Conservation (phyloP, 441 rosid species). For the Biscutella laevigata region DNA sequence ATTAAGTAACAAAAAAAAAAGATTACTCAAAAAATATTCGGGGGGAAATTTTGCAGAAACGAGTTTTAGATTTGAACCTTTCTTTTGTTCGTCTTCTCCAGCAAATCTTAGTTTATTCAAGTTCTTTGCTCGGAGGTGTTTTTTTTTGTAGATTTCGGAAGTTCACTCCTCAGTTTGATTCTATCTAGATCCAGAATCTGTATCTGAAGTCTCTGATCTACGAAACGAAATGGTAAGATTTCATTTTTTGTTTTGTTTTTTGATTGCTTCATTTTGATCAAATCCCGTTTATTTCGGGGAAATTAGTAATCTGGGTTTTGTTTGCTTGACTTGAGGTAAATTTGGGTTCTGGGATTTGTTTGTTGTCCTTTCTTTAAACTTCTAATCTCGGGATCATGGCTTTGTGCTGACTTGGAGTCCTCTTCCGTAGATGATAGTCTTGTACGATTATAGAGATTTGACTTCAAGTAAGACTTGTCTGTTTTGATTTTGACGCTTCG, state of each 20-base stretch:
- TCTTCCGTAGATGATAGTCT: slow-evolving; percentile 8
- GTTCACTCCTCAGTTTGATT: slow-evolving; percentile 23
- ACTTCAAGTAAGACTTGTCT: slow-evolving; percentile 21
- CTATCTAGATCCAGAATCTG: slow-evolving; percentile 55
- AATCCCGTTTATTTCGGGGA: background rate
- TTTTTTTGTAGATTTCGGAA: background rate
- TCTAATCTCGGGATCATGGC: slow-evolving; percentile 10
- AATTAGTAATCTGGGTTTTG: background rate
- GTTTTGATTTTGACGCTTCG: slow-evolving; percentile 19
- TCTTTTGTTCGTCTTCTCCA: slow-evolving; percentile 32
- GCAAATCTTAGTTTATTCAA: slow-evolving; percentile 28
- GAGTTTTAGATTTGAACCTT: slow-evolving; percentile 20
- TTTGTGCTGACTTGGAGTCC: slow-evolving; percentile 10
- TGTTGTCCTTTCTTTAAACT: background rate
- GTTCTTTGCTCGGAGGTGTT: background rate
- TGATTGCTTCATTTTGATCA: slow-evolving; percentile 4
- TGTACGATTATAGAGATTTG: slow-evolving; percentile 11
- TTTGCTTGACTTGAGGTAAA: background rate
- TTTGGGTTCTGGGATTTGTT: background rate
- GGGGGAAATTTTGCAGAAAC: slow-evolving; percentile 18
- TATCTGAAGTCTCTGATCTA: slow-evolving; percentile 44
- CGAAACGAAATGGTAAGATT: slow-evolving; percentile 46
- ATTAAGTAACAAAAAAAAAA: background rate
- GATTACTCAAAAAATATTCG: slow-evolving; percentile 24
- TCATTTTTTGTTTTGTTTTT: slow-evolving; percentile 1